A percentile compares a stretch with the other conserved stretches of the same genome.
Conservation (phyloP, 23 red algal species). For the Gracilaria domingensis region DNA sequence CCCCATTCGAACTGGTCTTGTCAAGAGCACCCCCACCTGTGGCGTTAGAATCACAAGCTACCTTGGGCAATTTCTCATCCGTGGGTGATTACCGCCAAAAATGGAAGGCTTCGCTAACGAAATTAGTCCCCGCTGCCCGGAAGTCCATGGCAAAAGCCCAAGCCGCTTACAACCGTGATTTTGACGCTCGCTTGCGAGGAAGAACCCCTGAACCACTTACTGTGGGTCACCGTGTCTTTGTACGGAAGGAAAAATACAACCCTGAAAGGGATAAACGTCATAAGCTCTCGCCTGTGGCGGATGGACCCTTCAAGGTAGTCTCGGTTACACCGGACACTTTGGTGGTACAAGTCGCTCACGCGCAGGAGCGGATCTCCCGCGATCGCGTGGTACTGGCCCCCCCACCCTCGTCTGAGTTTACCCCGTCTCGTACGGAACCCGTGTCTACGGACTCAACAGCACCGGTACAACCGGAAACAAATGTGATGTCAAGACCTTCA, state of each 20-base stretch:
- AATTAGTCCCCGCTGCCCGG: neutral
- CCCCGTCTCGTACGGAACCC: too few relatives aligned
- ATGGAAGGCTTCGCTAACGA: slow-evolving; percentile 1
- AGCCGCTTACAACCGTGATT: slow-evolving; percentile 13
- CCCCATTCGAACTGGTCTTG: slow-evolving; percentile 6
- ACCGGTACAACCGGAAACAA: too few relatives aligned
- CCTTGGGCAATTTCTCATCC: neutral
- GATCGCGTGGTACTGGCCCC: neutral
- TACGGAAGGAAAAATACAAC: neutral
- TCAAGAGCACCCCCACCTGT: neutral
- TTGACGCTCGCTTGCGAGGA: slow-evolving; percentile 2
- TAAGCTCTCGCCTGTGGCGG: too few relatives aligned
- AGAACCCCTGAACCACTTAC: neutral
- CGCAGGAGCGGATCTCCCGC: neutral
- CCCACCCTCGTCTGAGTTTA: neutral
- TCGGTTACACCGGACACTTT: neutral
- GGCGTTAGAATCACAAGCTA: neutral
- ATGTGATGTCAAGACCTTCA: too few relatives aligned
- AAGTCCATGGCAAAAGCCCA: neutral
- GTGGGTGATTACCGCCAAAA: neutral
- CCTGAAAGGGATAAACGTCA: too few relatives aligned
- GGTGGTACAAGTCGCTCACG: neutral
- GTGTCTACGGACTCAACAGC: too few relatives aligned
- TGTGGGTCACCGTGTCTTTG: neutral
- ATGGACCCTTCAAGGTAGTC: neutral